phyloP scores from a whole-genome alignment of 1,284 basidiomycete species.

The Jaminaea rosea region DNA sequence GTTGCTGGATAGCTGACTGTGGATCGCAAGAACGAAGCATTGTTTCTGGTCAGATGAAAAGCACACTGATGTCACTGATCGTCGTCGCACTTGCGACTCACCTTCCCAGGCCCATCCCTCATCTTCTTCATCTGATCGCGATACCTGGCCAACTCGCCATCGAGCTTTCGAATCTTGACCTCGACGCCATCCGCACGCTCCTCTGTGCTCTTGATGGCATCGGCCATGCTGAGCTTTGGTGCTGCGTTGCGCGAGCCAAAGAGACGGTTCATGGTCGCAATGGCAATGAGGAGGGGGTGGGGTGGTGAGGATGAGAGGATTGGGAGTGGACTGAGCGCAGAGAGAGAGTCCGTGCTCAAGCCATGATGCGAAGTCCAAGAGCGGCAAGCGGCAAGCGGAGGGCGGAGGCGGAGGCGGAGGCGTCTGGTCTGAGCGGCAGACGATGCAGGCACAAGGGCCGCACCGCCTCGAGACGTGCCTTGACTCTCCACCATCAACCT shows the following conservation, averaged over 20 bases:
- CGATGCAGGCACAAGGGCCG: too few species aligned
- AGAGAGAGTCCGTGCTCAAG: too few species aligned
- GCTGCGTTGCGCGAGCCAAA: conserved; percentile 48
- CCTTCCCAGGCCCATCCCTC: conserved; percentile 89
- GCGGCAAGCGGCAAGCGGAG: too few species aligned
- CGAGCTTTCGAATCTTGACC: conserved; percentile 93
- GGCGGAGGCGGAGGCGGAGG: too few species aligned
- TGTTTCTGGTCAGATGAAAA: too few species aligned
- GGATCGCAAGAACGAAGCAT: neutral
- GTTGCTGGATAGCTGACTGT: conserved; percentile 82
- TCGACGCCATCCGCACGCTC: conserved; percentile 78
- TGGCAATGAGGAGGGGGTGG: neutral
- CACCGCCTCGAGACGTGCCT: too few species aligned
- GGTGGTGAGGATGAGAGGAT: too few species aligned
- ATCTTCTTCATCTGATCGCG: conserved; percentile 95
- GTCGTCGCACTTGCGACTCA: conserved; percentile 48
- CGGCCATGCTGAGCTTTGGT: conserved; percentile 72
- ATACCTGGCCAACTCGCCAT: conserved; percentile 82
- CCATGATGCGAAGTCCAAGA: too few species aligned
- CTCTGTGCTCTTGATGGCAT: conserved; percentile 91
- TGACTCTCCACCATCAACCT: neutral
- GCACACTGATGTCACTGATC: too few species aligned
- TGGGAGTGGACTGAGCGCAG: too few species aligned
- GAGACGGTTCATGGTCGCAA: conserved; percentile 47
- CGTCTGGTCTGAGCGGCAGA: too few species aligned